Conservation (phyloP, 305 asterid species). For the Fraxinus albicans region DNA sequence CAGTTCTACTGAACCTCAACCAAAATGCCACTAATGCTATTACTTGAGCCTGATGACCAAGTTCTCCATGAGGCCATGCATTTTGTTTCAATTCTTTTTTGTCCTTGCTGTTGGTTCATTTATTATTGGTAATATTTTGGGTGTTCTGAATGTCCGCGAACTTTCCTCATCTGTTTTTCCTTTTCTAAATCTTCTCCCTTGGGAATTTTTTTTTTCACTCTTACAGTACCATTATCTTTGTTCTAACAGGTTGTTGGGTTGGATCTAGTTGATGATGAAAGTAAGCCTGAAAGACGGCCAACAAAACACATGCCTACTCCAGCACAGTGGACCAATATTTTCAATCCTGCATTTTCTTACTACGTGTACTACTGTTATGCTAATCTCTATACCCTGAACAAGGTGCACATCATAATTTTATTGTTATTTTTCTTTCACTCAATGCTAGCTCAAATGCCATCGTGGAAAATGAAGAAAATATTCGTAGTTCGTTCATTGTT, state of each 20-base stretch:
- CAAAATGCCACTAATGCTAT: neutral
- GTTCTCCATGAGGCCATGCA: neutral
- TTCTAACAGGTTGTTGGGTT: slow-evolving; percentile 85
- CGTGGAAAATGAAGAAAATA: neutral
- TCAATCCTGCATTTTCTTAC: slow-evolving; percentile 92
- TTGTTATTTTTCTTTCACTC: neutral
- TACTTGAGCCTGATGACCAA: neutral
- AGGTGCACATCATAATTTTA: slow-evolving; percentile 43
- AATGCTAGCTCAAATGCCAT: neutral
- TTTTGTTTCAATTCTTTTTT: neutral
- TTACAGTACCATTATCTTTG: slow-evolving; percentile 13
- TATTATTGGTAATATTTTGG: neutral
- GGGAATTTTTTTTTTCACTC: neutral
- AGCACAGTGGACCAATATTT: slow-evolving; percentile 84
- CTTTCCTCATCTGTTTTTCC: neutral
- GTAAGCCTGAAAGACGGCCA: slow-evolving; percentile 98
- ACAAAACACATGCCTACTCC: slow-evolving; percentile 99
- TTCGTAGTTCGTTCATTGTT: neutral
- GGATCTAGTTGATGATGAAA: slow-evolving; percentile 99
- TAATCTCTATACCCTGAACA: slow-evolving; percentile 87
- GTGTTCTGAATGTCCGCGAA: neutral
- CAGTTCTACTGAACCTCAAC: neutral
- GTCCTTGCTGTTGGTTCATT: neutral
- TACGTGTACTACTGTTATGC: slow-evolving; percentile 96
- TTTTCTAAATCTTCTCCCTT: neutral